Conservation (phyloP, 2,329 filamentous ascomycete genomes). For the Trichoderma lentiforme region DNA sequence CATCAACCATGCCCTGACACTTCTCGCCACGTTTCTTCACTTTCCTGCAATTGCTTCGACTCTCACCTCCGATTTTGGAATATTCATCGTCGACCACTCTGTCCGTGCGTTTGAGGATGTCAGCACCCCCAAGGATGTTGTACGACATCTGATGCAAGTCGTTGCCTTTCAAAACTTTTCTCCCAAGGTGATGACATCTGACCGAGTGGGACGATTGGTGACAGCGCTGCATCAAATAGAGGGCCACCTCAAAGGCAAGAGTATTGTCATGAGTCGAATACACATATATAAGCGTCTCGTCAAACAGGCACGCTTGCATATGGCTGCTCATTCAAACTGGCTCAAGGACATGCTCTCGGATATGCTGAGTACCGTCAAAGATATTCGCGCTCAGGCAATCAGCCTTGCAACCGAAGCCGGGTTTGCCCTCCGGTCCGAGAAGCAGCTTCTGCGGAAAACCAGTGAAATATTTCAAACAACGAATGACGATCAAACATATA, state of each 20-base stretch:
- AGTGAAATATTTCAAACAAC: slow-evolving; percentile 58
- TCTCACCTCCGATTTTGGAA: slow-evolving; percentile 73
- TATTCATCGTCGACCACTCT: slow-evolving; percentile 77
- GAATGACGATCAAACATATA: slow-evolving; percentile 57
- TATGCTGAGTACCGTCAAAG: slow-evolving; percentile 73
- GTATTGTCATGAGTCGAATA: slow-evolving; percentile 72
- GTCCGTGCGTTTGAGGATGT: slow-evolving; percentile 69
- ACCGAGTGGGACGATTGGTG: slow-evolving; percentile 69
- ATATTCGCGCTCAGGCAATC: slow-evolving; percentile 73
- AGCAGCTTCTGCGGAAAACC: slow-evolving; percentile 63
- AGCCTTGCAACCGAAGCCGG: slow-evolving; percentile 69
- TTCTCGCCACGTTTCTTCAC: slow-evolving; percentile 74
- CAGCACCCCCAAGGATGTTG: slow-evolving; percentile 69
- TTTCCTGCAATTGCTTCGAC: slow-evolving; percentile 67
- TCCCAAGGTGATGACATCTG: slow-evolving; percentile 66
- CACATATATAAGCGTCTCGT: slow-evolving; percentile 76
- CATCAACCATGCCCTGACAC: slow-evolving; percentile 70
- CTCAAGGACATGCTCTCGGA: slow-evolving; percentile 77
- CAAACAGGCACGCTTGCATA: slow-evolving; percentile 64
- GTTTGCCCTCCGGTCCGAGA: slow-evolving; percentile 65
- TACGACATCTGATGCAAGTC: slow-evolving; percentile 76
- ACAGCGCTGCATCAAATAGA: slow-evolving; percentile 69
- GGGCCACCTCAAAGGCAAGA: slow-evolving; percentile 72
- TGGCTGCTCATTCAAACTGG: slow-evolving; percentile 74
- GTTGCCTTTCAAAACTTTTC: slow-evolving; percentile 78